phyloP scores from a whole-genome alignment of 768 basidiomycete species.

The Collybia mongolica region DNA sequence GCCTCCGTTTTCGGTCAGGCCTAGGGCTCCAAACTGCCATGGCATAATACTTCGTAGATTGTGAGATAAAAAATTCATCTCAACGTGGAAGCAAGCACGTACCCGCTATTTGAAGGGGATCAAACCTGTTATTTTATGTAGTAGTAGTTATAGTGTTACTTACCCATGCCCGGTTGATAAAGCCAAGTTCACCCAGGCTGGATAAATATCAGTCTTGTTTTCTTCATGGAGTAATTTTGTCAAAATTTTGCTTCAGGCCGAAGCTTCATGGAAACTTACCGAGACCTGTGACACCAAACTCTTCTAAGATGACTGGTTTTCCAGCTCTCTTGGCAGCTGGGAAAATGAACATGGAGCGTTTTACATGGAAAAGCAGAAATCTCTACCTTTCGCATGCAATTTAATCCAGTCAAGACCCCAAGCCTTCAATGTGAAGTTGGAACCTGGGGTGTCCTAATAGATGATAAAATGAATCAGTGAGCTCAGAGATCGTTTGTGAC shows the following conservation, averaged over 20 bases:
- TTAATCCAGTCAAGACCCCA: conserved; percentile 63
- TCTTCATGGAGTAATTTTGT: conserved; percentile 23
- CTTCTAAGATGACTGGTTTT: conserved; percentile 65
- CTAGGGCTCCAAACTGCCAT: conserved; percentile 55
- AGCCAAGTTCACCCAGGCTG: conserved; percentile 47
- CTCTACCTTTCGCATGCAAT: conserved; percentile 45
- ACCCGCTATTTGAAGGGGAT: conserved; percentile 23
- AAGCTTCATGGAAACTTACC: conserved; percentile 24
- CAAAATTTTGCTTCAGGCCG: neutral
- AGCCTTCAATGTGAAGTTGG: conserved; percentile 44
- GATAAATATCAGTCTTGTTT: conserved; percentile 50
- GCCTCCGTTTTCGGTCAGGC: conserved; percentile 48
- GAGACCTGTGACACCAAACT: conserved; percentile 52
- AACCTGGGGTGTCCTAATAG: conserved; percentile 42
- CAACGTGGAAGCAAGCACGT: conserved; percentile 6
- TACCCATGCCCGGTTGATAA: conserved; percentile 50
- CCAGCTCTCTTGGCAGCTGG: conserved; percentile 48
- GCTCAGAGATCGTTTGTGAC: conserved; percentile 2
- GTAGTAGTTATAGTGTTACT: conserved; percentile 15
- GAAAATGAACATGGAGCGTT: neutral
- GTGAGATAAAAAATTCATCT: no score
- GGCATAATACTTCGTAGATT: conserved; percentile 45
- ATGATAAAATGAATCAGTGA: neutral
- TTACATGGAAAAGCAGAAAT: neutral
- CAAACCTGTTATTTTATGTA: neutral